Evolutionary conservation across 139 green algal genomes (phyloP), one percentile per base, ranked within the genome.

Genomic region (Pycnococcus provasolii): DNA sequence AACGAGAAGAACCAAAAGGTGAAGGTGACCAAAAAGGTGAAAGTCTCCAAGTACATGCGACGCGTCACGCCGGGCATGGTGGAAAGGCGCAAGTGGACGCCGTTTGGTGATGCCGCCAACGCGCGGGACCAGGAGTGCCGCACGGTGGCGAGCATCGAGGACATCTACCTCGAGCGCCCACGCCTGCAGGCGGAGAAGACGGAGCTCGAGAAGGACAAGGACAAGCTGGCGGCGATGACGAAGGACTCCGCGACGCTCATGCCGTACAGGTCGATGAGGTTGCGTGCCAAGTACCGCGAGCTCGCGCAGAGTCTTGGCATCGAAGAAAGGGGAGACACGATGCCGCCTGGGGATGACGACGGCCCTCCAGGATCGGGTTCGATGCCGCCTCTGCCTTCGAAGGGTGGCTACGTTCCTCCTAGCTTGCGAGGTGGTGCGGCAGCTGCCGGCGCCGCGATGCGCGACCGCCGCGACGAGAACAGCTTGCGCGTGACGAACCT

Each of bases 401-500:
- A 53, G 42, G 88, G 89, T 48, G 81, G 79, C 52, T 97, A 95
- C 60, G 87, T 95, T 53, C 90, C 91, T 37, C 90, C 91, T 39
- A 85, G 70, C 53, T 60, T 89, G 70, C 82, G 90, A 9, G 78
- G 52, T 4, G 78, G 78, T 7, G 68, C 68, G 2, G 51, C 13
- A 6, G 62, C 13, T 1, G 3, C 13, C 3, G 68, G 46, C 5
- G 48, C 43, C 50, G 9, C 58, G 3, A 85, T 89, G 77, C 77
- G 80, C 69, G 75, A 82, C 40, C 76, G 80, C 45, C 78, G 88
- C 42, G 90, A 96, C 70, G 91, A 98, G 66, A 98, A 98, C 81
- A 88, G 76, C 43, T 76, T 99, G 62, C 88, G 93, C 39, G 93
- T 99, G 2, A 95, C 88, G 61, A 99, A 99, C 84, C 75, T 99